Base-by-base conservation (phyloP, 208 protist species). In the Blechomonas ayalai region DNA sequence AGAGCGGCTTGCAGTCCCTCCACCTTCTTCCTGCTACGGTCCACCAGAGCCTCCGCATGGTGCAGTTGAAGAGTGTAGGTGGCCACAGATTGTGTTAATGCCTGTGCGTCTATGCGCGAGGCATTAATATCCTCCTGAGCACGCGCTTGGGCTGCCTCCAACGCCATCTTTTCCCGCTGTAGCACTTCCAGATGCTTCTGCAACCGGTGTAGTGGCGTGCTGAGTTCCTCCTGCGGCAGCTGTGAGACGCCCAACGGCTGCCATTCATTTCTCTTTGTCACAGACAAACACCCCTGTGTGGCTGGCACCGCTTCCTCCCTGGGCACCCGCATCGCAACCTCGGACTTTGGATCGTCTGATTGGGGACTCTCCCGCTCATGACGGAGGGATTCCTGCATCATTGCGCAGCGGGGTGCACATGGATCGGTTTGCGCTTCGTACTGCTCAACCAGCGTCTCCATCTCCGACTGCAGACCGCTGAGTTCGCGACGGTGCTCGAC, bases 401-500 rank as follows among this genome's bases (percentile, higher is more conserved):
- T n/a, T 10, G 31, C 31, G 12, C 31, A n/a, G 31, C n/a, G 31
- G 31, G 31, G n/a, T n/a, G 31, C 31, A 34, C 52, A 22, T 4
- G 23, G 24, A 1, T 40, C 44, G 18, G 59, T 15, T 34, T 76
- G 52, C 8, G 51, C 36, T 2, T 76, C 67, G 7, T 71, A 60
- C 45, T 78, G 64, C 13, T 61, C 52, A 6, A 47, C 55, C 22
- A 85, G 45, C 1, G 54, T 45, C 7, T 29, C 40, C 19, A 78
- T 73, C 39, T 84, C 76, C 12, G 52, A 39, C n/a, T 67, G 61
- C 31, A 84, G 44, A 1, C 23, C 53, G 0, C 45, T 24, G 15
- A 80, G 46, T 50, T 80, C 72, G 13, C 37, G 19, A 32, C 59
- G 59, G 57, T 76, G 67, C 32, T 44, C 39, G 19, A 49, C 47